Percentiles rank a stretch among this genome's conserved stretches.
phyloP scores from a whole-genome alignment of 441 rosid genomes.

The Pelargonium fulgidum region DNA sequence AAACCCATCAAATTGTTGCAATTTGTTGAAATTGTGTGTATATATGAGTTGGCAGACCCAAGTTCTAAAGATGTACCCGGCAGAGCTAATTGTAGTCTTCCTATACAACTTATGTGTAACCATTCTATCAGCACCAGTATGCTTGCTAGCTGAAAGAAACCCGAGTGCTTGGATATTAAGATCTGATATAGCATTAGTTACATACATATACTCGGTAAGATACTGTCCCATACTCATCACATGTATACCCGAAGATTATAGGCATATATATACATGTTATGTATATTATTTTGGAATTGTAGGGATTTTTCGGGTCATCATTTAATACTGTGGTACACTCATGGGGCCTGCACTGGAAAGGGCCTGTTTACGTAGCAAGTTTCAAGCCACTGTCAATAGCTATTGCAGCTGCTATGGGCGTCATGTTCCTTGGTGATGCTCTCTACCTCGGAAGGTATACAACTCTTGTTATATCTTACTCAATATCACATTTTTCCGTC shows the following conservation, averaged over 20 bases:
- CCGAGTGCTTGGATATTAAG: background rate
- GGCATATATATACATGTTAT: too few relatives aligned
- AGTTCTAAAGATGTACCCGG: slow-evolving; percentile 30
- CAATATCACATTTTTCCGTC: too few relatives aligned
- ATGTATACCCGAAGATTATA: too few relatives aligned
- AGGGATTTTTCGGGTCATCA: background rate
- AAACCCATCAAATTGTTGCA: background rate
- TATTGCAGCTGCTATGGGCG: background rate
- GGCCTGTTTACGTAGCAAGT: background rate
- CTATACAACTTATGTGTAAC: background rate
- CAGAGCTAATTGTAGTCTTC: background rate
- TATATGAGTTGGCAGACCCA: slow-evolving; percentile 33
- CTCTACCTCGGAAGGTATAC: too few relatives aligned
- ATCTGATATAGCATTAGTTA: background rate
- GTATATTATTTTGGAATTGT: background rate
- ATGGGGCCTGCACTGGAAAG: background rate
- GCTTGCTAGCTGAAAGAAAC: background rate
- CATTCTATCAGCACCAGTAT: background rate
- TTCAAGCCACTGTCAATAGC: background rate
- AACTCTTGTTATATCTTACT: too few relatives aligned
- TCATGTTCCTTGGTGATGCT: background rate
- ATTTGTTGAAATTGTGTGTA: background rate
- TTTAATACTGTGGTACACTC: background rate
- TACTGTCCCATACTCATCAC: too few relatives aligned
- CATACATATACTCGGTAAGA: background rate